Conservation (phyloP, 495 filamentous ascomycete species). For the Acidiella bohemica region DNA sequence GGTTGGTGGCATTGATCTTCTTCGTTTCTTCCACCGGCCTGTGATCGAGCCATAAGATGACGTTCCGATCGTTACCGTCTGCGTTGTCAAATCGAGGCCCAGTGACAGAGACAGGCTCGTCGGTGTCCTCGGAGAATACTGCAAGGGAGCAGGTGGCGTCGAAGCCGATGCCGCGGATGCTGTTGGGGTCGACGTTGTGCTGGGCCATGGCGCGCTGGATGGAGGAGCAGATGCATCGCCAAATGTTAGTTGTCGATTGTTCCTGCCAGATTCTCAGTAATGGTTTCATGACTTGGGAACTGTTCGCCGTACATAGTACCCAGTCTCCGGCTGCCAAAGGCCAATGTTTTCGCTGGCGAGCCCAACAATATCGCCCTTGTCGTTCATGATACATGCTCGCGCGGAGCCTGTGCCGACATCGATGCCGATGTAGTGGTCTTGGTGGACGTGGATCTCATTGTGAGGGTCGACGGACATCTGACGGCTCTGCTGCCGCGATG, state of each 20-base stretch:
- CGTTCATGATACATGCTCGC: slow-evolving; percentile 85
- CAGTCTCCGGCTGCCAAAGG: slow-evolving; percentile 82
- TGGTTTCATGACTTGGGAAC: too few species aligned
- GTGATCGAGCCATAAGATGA: slow-evolving; percentile 89
- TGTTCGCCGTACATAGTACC: slow-evolving; percentile 57
- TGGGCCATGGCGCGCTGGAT: slow-evolving; percentile 65
- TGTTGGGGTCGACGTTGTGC: slow-evolving; percentile 56
- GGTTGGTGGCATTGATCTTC: slow-evolving; percentile 80
- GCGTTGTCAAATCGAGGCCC: slow-evolving; percentile 64
- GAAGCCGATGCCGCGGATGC: slow-evolving; percentile 81
- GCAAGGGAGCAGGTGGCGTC: slow-evolving; percentile 93
- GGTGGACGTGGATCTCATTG: slow-evolving; percentile 40
- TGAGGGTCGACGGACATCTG: slow-evolving; percentile 44
- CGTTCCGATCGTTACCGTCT: slow-evolving; percentile 66
- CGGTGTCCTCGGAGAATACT: slow-evolving; percentile 76
- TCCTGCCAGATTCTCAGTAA: slow-evolving; percentile 41
- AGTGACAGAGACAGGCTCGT: slow-evolving; percentile 80
- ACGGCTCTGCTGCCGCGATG: slow-evolving; percentile 31
- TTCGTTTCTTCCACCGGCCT: slow-evolving; percentile 77
- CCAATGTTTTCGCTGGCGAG: slow-evolving; percentile 82
- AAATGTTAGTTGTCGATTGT: slow-evolving; percentile 96
- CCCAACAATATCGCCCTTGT: slow-evolving; percentile 80
- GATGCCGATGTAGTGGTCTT: slow-evolving; percentile 72
- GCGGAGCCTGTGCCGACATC: slow-evolving; percentile 95
- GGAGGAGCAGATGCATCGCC: slow-evolving; percentile 74